These are phyloP conservation scores for Fusarium citri DNA, from an alignment of 2,329 filamentous ascomycete genomes.

Conservation along the genomic window DNA sequence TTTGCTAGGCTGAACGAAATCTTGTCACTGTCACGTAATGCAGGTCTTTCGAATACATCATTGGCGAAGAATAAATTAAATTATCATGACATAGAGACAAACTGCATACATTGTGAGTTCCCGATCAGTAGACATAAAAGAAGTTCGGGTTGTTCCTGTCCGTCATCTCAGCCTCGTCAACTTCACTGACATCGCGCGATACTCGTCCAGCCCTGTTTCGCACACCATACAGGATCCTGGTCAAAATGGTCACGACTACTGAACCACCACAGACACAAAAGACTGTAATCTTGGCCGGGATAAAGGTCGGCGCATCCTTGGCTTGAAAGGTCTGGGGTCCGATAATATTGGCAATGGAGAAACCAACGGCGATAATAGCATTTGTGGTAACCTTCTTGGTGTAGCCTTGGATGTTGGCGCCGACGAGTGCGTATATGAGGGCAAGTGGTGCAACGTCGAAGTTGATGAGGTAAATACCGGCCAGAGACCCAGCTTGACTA, in stretches of 20 bases:
- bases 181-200: not conserved
- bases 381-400: slow-evolving; percentile 17
- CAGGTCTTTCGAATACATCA: too few species aligned
- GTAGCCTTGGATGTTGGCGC: slow-evolving; percentile 12
- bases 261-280: slow-evolving; percentile 8
- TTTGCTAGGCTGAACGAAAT: too few species aligned
- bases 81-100: too few species aligned
- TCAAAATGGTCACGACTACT: not conserved
- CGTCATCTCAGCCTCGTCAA: not conserved
- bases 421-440: slow-evolving; percentile 4
- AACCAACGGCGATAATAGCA: slow-evolving; percentile 7
- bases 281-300: slow-evolving; percentile 8
- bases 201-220: not conserved
- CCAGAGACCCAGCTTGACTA: slow-evolving; percentile 5
- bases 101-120: too few species aligned
- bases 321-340: slow-evolving; percentile 5
- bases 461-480: slow-evolving; percentile 10
- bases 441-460: slow-evolving; percentile 12
- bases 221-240: not conserved
- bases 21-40: too few species aligned
- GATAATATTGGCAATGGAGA: slow-evolving; percentile 18
- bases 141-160: slow-evolving; percentile 18
- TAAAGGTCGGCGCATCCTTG: not conserved
- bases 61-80: too few species aligned
- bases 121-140: slow-evolving; percentile 1